Evolutionary conservation across 176 grass and related monocot species (phyloP).

Genomic region (Avena eriantha): DNA sequence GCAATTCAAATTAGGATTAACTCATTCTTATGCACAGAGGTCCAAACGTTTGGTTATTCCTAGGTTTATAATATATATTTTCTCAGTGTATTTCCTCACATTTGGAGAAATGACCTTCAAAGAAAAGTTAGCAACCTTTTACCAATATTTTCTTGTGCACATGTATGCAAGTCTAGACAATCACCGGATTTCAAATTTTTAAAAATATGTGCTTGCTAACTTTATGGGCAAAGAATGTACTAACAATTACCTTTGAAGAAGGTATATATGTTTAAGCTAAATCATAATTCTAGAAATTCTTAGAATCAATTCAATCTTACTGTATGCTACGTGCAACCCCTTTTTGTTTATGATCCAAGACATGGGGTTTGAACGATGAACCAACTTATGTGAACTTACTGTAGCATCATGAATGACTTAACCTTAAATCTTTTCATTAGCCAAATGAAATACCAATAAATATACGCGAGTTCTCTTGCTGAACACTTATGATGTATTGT

Average conservation of each 20-base stretch:
- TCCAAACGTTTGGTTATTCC: background rate
- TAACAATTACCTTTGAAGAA: background rate
- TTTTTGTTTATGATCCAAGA: background rate
- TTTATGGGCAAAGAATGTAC: background rate
- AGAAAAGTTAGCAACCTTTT: background rate
- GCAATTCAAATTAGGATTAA: background rate
- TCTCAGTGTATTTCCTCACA: background rate
- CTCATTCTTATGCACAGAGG: background rate
- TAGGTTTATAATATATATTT: background rate
- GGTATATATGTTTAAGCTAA: background rate
- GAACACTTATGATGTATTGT: background rate
- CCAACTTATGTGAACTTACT: background rate
- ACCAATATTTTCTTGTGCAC: background rate
- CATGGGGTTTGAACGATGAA: background rate
- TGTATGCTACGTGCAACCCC: background rate
- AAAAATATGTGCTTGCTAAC: background rate
- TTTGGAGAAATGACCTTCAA: background rate
- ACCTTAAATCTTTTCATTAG: background rate
- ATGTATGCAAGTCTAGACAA: background rate
- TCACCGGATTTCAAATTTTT: background rate
- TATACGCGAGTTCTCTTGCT: background rate
- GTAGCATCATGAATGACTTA: background rate
- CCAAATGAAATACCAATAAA: background rate
- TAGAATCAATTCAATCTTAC: background rate
- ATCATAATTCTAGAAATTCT: background rate